phyloP scores from a whole-genome alignment of 129 eudicot genomes.

The Flaveria robusta region DNA sequence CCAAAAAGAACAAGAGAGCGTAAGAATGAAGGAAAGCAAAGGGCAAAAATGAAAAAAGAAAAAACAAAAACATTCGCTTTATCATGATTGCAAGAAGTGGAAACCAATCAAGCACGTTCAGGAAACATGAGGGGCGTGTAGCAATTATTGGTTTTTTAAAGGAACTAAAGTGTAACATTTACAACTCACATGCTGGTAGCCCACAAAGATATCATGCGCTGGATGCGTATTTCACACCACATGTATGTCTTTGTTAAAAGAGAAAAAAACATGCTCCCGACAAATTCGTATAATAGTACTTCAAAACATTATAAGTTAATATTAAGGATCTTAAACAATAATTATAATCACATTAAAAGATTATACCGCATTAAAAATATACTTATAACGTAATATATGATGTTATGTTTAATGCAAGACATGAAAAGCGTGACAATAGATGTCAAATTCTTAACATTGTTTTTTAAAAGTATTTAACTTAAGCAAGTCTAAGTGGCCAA shows the following conservation, averaged over 20 bases:
- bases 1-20: slow-evolving; percentile 7
- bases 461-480: too few relatives aligned
- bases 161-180: slow-evolving; percentile 40
- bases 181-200: slow-evolving; percentile 34
- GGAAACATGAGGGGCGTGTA: slow-evolving; percentile 39
- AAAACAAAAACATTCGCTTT: slow-evolving; percentile 32
- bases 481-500: too few relatives aligned
- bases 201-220: slow-evolving; percentile 37
- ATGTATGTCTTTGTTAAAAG: slow-evolving; percentile 30
- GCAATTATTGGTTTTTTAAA: slow-evolving; percentile 29
- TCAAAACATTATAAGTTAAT: not conserved
- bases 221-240: slow-evolving; percentile 47
- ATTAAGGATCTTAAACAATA: not conserved
- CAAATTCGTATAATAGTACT: slow-evolving; percentile 26
- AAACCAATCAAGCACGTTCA: slow-evolving; percentile 36
- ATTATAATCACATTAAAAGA: not conserved
- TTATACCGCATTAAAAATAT: not conserved
- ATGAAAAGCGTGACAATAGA: too few relatives aligned
- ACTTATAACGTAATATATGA: too few relatives aligned
- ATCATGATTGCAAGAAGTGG: slow-evolving; percentile 42
- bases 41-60: slow-evolving; percentile 18
- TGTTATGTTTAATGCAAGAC: too few relatives aligned
- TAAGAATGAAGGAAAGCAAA: slow-evolving; percentile 32
- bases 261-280: slow-evolving; percentile 26
- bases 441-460: too few relatives aligned